A percentile compares a stretch with the other conserved stretches of the same genome.
phyloP scores from a whole-genome alignment of 73 alveolate genomes.

The Stentor coeruleus region DNA sequence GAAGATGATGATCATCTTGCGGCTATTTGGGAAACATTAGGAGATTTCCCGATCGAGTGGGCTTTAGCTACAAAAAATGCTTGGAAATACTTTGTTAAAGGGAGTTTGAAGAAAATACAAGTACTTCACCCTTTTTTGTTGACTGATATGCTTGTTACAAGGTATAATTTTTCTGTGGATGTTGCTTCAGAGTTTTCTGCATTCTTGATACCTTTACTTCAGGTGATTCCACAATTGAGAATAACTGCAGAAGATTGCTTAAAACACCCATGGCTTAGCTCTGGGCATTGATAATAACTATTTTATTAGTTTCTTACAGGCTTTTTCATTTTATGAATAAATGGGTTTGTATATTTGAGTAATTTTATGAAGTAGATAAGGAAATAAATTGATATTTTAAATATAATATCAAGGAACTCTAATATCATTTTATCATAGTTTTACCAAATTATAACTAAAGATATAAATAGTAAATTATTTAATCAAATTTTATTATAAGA shows the following conservation, averaged over 20 bases:
- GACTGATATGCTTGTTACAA: background rate
- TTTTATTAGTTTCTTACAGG: background rate
- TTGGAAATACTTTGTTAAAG: constrained; percentile 32
- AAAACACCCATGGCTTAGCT: background rate
- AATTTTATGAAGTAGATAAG: too few species aligned
- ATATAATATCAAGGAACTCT: too few species aligned
- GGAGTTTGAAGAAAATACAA: background rate
- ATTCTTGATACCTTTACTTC: background rate
- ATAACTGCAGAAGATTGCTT: background rate
- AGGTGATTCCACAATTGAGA: background rate
- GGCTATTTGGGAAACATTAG: constrained; percentile 44
- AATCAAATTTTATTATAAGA: too few species aligned
- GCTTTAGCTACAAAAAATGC: too few species aligned
- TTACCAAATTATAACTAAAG: too few species aligned
- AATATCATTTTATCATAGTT: too few species aligned
- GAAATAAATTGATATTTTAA: too few species aligned
- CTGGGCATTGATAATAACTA: background rate
- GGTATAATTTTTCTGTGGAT: background rate
- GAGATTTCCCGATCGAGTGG: constrained; percentile 43
- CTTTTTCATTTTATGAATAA: background rate
- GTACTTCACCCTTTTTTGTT: background rate
- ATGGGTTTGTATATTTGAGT: too few species aligned
- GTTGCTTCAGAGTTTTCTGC: background rate
- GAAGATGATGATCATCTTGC: constrained; percentile 73
- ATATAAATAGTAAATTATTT: too few species aligned